Percentiles rank a stretch among this genome's conserved stretches.
Conservation (phyloP, 331 rosid genomes). For the Rosa hybrid region DNA sequence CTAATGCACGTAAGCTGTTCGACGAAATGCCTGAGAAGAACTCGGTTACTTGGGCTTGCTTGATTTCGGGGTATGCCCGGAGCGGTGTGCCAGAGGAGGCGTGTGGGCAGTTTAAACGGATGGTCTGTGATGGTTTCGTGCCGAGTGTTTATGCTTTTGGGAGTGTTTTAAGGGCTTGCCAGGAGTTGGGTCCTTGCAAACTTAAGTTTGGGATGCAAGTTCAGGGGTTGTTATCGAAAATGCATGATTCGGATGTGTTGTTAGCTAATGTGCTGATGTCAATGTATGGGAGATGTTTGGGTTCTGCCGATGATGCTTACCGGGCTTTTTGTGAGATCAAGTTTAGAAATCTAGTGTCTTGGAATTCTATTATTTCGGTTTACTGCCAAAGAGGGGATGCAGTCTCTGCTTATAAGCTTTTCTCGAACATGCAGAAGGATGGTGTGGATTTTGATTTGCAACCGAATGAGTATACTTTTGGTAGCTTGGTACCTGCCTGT, state of each 20-base stretch:
- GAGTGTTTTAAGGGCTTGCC: slow-evolving; percentile 84
- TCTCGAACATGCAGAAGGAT: slow-evolving; percentile 66
- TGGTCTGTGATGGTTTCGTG: slow-evolving; percentile 44
- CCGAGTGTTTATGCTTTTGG: slow-evolving; percentile 72
- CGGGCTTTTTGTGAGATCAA: slow-evolving; percentile 55
- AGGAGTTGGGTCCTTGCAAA: slow-evolving; percentile 44
- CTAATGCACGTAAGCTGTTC: slow-evolving; percentile 58
- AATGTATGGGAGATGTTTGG: slow-evolving; percentile 69
- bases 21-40: slow-evolving; percentile 75
- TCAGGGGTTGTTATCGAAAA: slow-evolving; percentile 66
- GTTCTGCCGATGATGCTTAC: slow-evolving; percentile 53
- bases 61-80: slow-evolving; percentile 71
- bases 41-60: slow-evolving; percentile 78
- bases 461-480: slow-evolving; percentile 79
- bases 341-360: slow-evolving; percentile 53
- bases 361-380: slow-evolving; percentile 86
- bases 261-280: slow-evolving; percentile 72
- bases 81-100: slow-evolving; percentile 63
- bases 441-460: slow-evolving; percentile 29
- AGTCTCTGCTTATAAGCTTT: slow-evolving; percentile 56
- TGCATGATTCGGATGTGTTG: slow-evolving; percentile 49
- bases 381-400: slow-evolving; percentile 71
- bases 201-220: slow-evolving; percentile 66
- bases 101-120: slow-evolving; percentile 50
- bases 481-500: slow-evolving; percentile 64